Conservation (phyloP, 768 basidiomycete genomes). For the Bullera alba region DNA sequence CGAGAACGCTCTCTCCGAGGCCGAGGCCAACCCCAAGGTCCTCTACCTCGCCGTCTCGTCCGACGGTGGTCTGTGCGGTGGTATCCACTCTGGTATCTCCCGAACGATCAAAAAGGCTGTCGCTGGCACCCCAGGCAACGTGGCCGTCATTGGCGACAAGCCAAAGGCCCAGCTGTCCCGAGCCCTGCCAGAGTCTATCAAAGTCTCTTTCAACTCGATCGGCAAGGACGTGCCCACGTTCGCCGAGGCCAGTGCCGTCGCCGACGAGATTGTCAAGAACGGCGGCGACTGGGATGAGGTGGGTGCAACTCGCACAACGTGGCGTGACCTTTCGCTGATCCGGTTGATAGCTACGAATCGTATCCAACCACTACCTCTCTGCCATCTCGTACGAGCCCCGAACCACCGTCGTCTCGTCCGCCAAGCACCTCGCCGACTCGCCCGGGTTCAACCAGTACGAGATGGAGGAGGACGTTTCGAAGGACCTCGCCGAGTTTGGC, state of each 20-base stretch:
- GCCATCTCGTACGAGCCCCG: constrained; percentile 84
- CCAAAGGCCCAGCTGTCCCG: constrained; percentile 85
- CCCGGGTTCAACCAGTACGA: constrained; percentile 92
- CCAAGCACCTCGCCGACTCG: constrained; percentile 71
- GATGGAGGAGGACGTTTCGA: constrained; percentile 92
- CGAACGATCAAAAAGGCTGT: constrained; percentile 77
- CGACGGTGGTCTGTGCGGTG: constrained; percentile 98
- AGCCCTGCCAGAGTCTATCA: constrained; percentile 58
- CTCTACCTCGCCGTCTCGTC: constrained; percentile 93
- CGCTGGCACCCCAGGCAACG: constrained; percentile 50
- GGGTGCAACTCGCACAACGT: constrained; percentile 22
- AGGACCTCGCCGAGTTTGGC: constrained; percentile 89
- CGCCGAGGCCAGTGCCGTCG: constrained; percentile 86
- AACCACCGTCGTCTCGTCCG: constrained; percentile 69
- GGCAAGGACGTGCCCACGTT: constrained; percentile 97
- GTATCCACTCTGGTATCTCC: constrained; percentile 94
- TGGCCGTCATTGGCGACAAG: constrained; percentile 95
- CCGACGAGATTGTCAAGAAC: constrained; percentile 81
- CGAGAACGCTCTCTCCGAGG: constrained; percentile 57
- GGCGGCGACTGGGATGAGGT: constrained; percentile 78
- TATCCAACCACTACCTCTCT: constrained; percentile 50
- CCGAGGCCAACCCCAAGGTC: constrained; percentile 54
- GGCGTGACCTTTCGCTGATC: constrained; percentile 48
- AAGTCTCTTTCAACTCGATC: constrained; percentile 92
- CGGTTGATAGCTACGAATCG: constrained; percentile 48